Conservation (phyloP, 352 stramenopile genomes). For the Pythium rishiriense region DNA sequence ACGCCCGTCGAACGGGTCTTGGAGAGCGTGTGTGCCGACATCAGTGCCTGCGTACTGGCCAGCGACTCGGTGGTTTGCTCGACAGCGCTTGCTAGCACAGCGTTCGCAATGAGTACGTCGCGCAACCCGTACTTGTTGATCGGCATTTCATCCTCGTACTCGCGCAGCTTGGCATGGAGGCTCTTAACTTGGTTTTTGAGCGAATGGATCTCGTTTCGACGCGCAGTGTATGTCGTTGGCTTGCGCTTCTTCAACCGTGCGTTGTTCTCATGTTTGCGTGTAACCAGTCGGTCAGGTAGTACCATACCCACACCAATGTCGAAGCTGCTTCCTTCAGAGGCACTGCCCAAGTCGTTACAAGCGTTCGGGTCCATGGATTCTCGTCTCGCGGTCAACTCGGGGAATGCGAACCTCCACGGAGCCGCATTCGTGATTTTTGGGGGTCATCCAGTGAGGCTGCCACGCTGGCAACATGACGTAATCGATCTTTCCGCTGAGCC, state of each 20-base stretch:
- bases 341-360: too few species aligned
- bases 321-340: constrained; percentile 2
- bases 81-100: neutral
- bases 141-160: neutral
- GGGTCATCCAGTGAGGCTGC: too few species aligned
- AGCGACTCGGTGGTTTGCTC: neutral
- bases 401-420: too few species aligned
- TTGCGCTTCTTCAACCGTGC: constrained; percentile 7
- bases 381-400: too few species aligned
- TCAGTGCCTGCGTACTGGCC: constrained; percentile 1
- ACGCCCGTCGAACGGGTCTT: neutral
- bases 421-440: too few species aligned
- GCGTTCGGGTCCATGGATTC: too few species aligned
- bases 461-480: too few species aligned
- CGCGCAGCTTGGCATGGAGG: neutral
- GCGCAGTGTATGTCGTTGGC: constrained; percentile 10
- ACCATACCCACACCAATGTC: neutral
- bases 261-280: neutral
- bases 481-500: too few species aligned
- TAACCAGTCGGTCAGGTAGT: neutral
- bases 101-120: neutral
- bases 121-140: neutral
- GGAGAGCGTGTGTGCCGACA: neutral
- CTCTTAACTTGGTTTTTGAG: constrained; percentile 1
- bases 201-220: constrained; percentile 10